A percentile compares a stretch with the other conserved stretches of the same genome.
These are phyloP conservation scores for Apiospora malaysiana DNA, from an alignment of 2,329 filamentous ascomycete genomes.

Conservation along the genomic window DNA sequence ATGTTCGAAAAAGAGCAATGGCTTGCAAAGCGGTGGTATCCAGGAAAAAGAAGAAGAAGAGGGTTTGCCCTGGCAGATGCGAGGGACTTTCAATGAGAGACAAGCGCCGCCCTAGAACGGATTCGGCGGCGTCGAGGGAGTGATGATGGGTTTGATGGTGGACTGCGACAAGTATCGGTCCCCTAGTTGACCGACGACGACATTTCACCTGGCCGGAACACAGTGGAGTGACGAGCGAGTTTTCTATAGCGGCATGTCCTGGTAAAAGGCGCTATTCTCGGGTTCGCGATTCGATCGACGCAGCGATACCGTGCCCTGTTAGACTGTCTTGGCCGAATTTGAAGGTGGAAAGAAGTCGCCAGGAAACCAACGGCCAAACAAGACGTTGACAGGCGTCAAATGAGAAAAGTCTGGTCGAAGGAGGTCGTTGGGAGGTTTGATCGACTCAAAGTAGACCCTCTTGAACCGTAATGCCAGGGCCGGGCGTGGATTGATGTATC, in stretches of 20 bases:
- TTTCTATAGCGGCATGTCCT: slow-evolving; percentile 17
- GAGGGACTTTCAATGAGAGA: slow-evolving; percentile 29
- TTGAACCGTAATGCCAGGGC: slow-evolving; percentile 14
- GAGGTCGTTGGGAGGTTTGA: slow-evolving; percentile 17
- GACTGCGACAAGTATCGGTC: slow-evolving; percentile 17
- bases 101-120: slow-evolving; percentile 24
- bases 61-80: slow-evolving; percentile 1
- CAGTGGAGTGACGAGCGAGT: neutral
- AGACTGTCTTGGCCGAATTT: slow-evolving; percentile 10
- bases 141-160: neutral
- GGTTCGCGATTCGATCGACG: slow-evolving; percentile 20
- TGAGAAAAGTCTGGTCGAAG: slow-evolving; percentile 3
- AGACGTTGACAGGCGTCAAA: slow-evolving; percentile 6
- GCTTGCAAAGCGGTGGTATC: slow-evolving; percentile 21
- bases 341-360: neutral
- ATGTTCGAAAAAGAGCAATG: slow-evolving; percentile 29
- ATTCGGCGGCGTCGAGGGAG: slow-evolving; percentile 6
- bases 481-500: slow-evolving; percentile 14
- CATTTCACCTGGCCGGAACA: slow-evolving; percentile 18
- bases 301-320: slow-evolving; percentile 17
- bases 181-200: slow-evolving; percentile 20
- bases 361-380: neutral
- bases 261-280: slow-evolving; percentile 18
- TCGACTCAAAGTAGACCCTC: slow-evolving; percentile 19
- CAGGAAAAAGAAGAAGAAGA: slow-evolving; percentile 24